Conservation (phyloP, 345 rosid genomes). For the Melaleuca quinquenervia region DNA sequence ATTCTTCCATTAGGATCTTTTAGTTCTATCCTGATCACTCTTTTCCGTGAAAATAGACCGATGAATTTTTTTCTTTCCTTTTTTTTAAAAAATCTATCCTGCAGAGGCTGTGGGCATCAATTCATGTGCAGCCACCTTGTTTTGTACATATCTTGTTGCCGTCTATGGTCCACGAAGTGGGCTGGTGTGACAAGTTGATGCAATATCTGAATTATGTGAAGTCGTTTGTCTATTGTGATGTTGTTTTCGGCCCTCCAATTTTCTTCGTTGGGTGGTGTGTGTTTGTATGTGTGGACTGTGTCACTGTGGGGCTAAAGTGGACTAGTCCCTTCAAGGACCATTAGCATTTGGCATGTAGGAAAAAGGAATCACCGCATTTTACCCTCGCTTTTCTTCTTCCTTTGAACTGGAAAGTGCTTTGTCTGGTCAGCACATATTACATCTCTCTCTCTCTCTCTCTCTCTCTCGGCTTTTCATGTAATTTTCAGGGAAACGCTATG, state of each 20-base stretch:
- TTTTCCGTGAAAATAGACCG: not conserved
- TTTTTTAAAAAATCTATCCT: not conserved
- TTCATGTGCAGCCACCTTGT: not conserved
- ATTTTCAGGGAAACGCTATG: conserved; percentile 12
- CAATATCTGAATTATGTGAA: conserved; percentile 26
- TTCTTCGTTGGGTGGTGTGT: not conserved
- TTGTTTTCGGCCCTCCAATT: conserved; percentile 31
- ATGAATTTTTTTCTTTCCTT: not conserved
- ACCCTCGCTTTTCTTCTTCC: conserved; percentile 7
- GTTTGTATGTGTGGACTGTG: conserved; percentile 16
- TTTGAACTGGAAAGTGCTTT: conserved; percentile 38
- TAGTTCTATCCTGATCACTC: not conserved
- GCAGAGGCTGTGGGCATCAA: not conserved
- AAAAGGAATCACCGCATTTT: conserved; percentile 18
- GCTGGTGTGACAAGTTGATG: conserved; percentile 21
- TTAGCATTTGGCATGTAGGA: conserved; percentile 35
- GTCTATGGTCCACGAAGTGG: conserved; percentile 14
- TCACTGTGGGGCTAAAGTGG: conserved; percentile 51
- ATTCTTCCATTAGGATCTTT: not conserved
- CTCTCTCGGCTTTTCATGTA: conserved; percentile 36
- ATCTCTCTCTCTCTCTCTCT: not conserved
- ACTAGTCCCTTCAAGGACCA: conserved; percentile 59
- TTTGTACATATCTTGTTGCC: conserved; percentile 3
- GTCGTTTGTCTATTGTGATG: conserved; percentile 41
- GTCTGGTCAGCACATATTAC: conserved; percentile 36